Evolutionary conservation across 2,329 filamentous ascomycete genomes (phyloP).

Genomic region (Chaetomium sp.): DNA sequence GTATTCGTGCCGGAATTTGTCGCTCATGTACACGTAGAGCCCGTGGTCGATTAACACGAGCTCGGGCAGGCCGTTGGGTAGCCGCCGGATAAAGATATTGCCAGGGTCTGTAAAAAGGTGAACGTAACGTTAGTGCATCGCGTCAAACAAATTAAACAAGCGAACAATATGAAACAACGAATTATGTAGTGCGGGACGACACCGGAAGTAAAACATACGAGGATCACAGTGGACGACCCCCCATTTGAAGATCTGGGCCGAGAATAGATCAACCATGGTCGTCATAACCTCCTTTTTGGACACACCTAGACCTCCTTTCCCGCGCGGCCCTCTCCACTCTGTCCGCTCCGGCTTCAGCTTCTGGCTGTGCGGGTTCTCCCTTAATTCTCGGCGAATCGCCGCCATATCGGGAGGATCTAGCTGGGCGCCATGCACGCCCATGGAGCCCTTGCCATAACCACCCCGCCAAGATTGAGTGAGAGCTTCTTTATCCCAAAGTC

Average conservation of each 20-base stretch:
- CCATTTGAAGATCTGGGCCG: slow-evolving; percentile 97
- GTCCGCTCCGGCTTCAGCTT: slow-evolving; percentile 73
- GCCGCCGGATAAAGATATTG: slow-evolving; percentile 90
- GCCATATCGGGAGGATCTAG: slow-evolving; percentile 48
- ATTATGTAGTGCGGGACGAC: neutral
- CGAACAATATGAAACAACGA: neutral
- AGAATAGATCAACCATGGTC: slow-evolving; percentile 93
- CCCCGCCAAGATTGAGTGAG: slow-evolving; percentile 74
- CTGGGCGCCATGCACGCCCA: slow-evolving; percentile 64
- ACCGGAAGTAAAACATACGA: slow-evolving; percentile 29
- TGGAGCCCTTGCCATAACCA: slow-evolving; percentile 67
- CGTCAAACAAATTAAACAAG: neutral
- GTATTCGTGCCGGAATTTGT: slow-evolving; percentile 79
- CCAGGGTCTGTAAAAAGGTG: slow-evolving; percentile 55
- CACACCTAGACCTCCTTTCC: slow-evolving; percentile 76
- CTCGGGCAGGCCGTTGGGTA: slow-evolving; percentile 75
- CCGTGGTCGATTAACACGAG: slow-evolving; percentile 96
- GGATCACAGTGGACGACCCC: slow-evolving; percentile 94
- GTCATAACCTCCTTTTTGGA: slow-evolving; percentile 84
- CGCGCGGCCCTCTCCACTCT: slow-evolving; percentile 66
- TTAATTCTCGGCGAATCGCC: slow-evolving; percentile 38
- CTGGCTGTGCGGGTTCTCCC: slow-evolving; percentile 47
- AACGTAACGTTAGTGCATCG: neutral
- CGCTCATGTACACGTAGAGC: slow-evolving; percentile 86
- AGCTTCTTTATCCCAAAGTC: slow-evolving; percentile 84